Evolutionary conservation across 2,329 filamentous ascomycete genomes (phyloP).

Genomic region (Sphaerulina vaccinii): DNA sequence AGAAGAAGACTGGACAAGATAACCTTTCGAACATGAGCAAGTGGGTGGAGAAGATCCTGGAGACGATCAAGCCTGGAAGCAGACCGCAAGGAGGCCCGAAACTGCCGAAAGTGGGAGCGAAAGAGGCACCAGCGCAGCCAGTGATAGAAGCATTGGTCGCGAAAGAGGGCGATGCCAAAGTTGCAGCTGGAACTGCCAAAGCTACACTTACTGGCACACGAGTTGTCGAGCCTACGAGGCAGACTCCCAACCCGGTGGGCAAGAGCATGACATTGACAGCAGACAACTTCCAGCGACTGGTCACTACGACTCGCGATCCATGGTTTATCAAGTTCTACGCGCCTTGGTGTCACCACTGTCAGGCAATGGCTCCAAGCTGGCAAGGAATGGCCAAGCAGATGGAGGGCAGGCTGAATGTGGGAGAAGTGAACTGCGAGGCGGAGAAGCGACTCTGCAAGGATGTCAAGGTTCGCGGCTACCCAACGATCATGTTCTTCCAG

Average conservation of each 20-base stretch:
- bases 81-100: constrained; percentile 65
- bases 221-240: constrained; percentile 48
- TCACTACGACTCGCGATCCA: constrained; percentile 82
- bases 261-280: constrained; percentile 72
- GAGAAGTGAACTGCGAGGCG: constrained; percentile 91
- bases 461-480: constrained; percentile 73
- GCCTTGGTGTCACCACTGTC: constrained; percentile 95
- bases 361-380: constrained; percentile 89
- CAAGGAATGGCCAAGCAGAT: constrained; percentile 85
- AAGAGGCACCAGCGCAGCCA: constrained; percentile 35
- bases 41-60: constrained; percentile 73
- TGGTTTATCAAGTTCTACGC: constrained; percentile 99
- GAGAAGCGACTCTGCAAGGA: constrained; percentile 91
- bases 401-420: constrained; percentile 84
- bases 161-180: constrained; percentile 29
- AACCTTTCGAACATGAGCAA: constrained; percentile 64
- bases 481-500: constrained; percentile 89
- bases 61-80: constrained; percentile 76
- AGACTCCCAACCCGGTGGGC: constrained; percentile 71
- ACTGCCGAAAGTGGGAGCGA: constrained; percentile 69
- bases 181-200: constrained; percentile 40
- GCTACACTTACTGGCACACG: constrained; percentile 47
- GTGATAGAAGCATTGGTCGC: constrained; percentile 32
- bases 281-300: constrained; percentile 80
- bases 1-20: constrained; percentile 65